phyloP scores from a whole-genome alignment of 306 rosid species.

The Spatholobus suberectus region DNA sequence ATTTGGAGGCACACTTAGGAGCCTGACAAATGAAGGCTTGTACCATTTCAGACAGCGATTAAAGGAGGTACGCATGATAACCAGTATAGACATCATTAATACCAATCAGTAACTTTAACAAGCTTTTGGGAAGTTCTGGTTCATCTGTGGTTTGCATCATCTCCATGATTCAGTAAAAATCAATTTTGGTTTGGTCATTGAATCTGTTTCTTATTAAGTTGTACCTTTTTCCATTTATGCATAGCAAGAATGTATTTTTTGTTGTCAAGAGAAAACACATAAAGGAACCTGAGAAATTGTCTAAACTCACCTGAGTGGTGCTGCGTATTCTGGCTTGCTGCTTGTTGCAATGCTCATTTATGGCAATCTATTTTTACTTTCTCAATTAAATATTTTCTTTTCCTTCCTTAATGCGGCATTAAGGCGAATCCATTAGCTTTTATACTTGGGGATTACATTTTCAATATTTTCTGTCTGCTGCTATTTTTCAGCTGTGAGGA shows the following conservation, averaged over 20 bases:
- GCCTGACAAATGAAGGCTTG: conserved; percentile 73
- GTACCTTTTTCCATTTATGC: not conserved
- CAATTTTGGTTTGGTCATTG: not conserved
- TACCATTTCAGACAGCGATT: conserved; percentile 57
- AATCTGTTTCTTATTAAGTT: conserved; percentile 11
- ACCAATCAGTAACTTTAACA: not conserved
- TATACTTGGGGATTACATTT: not conserved
- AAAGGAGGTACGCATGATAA: conserved; percentile 56
- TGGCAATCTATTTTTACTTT: conserved; percentile 14
- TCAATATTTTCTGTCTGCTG: conserved; percentile 25
- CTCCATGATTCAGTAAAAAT: not conserved
- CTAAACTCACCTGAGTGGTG: not conserved
- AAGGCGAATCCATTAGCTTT: not conserved
- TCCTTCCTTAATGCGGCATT: conserved; percentile 3
- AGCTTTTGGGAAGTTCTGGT: conserved; percentile 8
- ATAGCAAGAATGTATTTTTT: not conserved
- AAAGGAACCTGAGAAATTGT: not conserved
- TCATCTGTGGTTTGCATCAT: conserved; percentile 15
- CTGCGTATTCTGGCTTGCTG: not conserved
- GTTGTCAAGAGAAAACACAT: not conserved
- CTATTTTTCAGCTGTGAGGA: conserved; percentile 8
- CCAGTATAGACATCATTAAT: conserved; percentile 13
- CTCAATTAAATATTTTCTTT: not conserved
- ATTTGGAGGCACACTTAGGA: conserved; percentile 75
- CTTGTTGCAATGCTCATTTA: conserved; percentile 13